Percentiles rank a stretch among this genome's conserved stretches.
phyloP scores from a whole-genome alignment of 148 eudicot species.

The Rhododendron simsii region DNA sequence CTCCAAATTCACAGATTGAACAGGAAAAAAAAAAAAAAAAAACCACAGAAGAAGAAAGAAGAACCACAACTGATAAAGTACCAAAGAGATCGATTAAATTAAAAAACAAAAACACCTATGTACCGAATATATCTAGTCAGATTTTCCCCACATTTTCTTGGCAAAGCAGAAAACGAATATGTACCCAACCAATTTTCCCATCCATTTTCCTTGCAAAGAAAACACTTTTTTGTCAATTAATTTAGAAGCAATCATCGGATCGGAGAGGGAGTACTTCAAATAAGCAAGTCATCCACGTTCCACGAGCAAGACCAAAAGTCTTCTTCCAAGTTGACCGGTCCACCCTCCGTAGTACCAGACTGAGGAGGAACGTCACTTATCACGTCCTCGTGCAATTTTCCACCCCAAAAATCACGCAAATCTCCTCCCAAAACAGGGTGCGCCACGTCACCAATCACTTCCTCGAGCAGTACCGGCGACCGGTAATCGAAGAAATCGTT shows the following conservation, averaged over 20 bases:
- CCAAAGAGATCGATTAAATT: not conserved
- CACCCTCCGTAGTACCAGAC: not conserved
- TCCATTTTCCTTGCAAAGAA: not conserved
- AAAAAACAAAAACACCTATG: not conserved
- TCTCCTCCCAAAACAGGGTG: not conserved
- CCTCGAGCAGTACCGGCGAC: conserved; percentile 29
- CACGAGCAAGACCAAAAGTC: conserved; percentile 17
- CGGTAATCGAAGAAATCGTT: conserved; percentile 29
- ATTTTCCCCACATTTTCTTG: not conserved
- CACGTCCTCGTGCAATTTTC: conserved; percentile 21
- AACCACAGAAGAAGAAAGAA: not conserved
- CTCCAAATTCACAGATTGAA: not conserved
- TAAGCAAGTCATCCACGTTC: conserved; percentile 19
- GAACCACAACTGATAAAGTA: not conserved
- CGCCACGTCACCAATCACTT: not conserved
- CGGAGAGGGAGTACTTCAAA: conserved; percentile 2
- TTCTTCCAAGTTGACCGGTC: conserved; percentile 12
- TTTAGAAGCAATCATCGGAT: not conserved
- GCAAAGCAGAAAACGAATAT: not conserved
- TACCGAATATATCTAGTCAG: not conserved
- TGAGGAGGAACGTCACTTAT: not conserved
- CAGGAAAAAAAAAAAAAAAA: not conserved
- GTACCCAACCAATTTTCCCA: not conserved
- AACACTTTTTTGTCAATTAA: not conserved
- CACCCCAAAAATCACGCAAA: not conserved